Evolutionary conservation across 805 yeast species (phyloP), one percentile per base, ranked within the genome.

Genomic region (baker's yeast (Saccharomyces cerevisiae)): DNA sequence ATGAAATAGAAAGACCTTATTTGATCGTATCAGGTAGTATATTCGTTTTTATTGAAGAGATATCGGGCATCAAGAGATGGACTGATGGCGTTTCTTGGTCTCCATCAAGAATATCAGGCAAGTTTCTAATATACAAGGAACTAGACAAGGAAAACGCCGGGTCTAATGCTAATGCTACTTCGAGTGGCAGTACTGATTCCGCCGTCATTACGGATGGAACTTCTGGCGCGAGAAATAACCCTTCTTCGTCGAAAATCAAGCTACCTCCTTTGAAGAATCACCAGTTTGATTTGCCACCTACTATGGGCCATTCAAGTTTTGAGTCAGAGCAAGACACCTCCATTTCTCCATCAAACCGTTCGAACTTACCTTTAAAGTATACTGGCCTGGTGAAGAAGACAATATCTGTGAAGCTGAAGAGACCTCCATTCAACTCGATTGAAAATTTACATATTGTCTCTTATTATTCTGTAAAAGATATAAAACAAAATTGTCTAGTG

Each of bases 11-110:
- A 68, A 75, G 96, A 14, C 62, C 76, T 1, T 68, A 71, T 1
- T 73, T 89, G 49, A 89, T 91, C 31, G 73, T 76, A 52, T 82
- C 89, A 14, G 97, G 97, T 0, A 81, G 82, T 59, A 82, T 89
- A 1, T 90, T 90, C 69, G 88, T 91, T 1, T 90, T 90, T 64
- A 80, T 85, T 48, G 96, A 91, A 69, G 88, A 85, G 60, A 73
- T 78, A 9, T 81, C 90, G 0, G 89, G 91, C 1, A 89, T 91
- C 56, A 87, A 87, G 66, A 76, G 97, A 55, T 91, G 97, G 97
- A 91, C 97, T 1, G 97, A 91, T 63, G 96, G 97, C 13, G 79
- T 88, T 9, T 76, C 89, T 13, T 91, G 97, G 97, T 83, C 90
- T 1, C 96, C 97, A 0, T 85, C 94, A 1, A 74, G 97, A 43